Evolutionary conservation across 768 basidiomycete genomes (phyloP).

Genomic region (Rhodocollybia butyracea): DNA sequence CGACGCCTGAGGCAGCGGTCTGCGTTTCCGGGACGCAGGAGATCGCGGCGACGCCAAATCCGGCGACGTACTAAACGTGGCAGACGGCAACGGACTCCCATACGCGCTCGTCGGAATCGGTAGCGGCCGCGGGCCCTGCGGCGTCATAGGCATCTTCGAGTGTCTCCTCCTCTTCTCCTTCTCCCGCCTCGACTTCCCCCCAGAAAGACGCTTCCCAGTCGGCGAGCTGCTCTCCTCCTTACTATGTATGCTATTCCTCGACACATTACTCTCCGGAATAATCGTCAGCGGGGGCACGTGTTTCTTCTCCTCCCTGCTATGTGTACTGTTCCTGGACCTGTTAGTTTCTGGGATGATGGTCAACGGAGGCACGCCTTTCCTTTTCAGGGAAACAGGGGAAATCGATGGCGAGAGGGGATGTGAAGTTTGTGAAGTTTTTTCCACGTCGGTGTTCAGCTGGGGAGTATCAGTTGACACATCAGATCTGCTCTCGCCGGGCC

Average conservation of each 20-base stretch:
- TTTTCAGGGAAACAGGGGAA: no score
- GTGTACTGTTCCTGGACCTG: neutral
- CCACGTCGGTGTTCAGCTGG: neutral
- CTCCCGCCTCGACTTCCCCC: neutral
- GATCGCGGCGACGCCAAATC: neutral
- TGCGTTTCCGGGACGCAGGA: neutral
- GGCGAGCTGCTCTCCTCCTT: neutral
- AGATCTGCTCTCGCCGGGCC: neutral
- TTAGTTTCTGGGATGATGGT: neutral
- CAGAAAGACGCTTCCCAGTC: conserved; percentile 3
- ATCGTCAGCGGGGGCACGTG: neutral
- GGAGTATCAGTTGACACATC: neutral
- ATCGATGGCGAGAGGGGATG: no score
- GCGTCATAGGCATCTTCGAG: neutral
- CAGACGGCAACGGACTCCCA: neutral
- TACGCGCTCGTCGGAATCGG: neutral
- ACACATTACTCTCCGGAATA: neutral
- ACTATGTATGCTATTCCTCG: neutral
- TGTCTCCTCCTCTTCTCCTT: conserved; percentile 6
- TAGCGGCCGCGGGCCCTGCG: conserved; percentile 3
- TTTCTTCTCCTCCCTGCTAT: neutral
- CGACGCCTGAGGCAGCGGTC: neutral
- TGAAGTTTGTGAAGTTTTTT: neutral
- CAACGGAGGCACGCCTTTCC: neutral
- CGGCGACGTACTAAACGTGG: neutral